These are phyloP conservation scores for Trichothecium roseum DNA, from an alignment of 2,329 filamentous ascomycete species.

Conservation along the genomic window DNA sequence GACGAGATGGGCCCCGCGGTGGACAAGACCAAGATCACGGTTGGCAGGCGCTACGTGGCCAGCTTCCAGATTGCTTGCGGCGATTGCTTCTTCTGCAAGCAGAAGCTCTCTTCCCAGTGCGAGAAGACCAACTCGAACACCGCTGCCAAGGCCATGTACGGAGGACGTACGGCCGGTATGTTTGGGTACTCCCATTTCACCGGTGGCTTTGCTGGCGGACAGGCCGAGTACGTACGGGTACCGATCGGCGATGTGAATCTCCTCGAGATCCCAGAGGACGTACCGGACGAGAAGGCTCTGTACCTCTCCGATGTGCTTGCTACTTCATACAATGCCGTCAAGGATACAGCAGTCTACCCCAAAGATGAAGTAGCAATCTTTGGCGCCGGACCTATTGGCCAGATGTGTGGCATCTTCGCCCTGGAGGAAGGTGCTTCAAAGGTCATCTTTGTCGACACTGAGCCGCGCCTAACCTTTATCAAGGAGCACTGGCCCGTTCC, in stretches of 20 bases:
- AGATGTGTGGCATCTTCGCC: conserved; percentile 71
- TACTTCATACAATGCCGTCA: conserved; percentile 73
- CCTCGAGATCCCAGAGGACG: conserved; percentile 63
- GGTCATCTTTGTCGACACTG: conserved; percentile 72
- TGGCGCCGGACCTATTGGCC: conserved; percentile 77
- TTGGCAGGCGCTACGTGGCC: conserved; percentile 65
- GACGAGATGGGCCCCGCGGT: conserved; percentile 47
- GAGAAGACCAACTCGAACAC: conserved; percentile 70
- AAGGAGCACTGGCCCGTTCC: conserved; percentile 45
- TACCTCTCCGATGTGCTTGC: conserved; percentile 72
- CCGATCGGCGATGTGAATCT: conserved; percentile 74
- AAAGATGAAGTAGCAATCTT: conserved; percentile 73
- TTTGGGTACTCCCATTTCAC: conserved; percentile 72
- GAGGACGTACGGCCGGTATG: conserved; percentile 62
- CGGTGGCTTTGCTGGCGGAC: conserved; percentile 77
- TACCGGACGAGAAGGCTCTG: conserved; percentile 76
- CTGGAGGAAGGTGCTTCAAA: conserved; percentile 62
- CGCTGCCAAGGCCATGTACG: conserved; percentile 65
- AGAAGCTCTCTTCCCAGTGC: conserved; percentile 71
- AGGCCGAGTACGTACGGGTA: conserved; percentile 79
- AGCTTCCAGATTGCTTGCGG: conserved; percentile 76
- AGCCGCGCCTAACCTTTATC: conserved; percentile 58
- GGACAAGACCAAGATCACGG: conserved; percentile 16
- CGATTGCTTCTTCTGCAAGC: conserved; percentile 66
- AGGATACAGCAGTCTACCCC: conserved; percentile 72